phyloP scores from a whole-genome alignment of 1,284 basidiomycete genomes.

The Cutaneotrichosporon sp. region DNA sequence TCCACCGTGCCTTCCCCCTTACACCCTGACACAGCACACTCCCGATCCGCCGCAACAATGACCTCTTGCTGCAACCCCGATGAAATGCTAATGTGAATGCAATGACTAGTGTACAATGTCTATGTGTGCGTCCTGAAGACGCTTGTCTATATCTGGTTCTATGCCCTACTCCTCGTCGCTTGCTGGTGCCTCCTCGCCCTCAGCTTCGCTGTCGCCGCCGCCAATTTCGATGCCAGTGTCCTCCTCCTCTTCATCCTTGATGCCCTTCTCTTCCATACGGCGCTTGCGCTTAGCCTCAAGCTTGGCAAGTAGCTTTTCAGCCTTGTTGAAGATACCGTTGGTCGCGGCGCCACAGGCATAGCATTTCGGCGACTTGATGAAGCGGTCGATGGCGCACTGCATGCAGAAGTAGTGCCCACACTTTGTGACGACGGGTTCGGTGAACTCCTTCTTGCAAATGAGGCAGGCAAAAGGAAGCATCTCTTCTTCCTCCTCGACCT shows the following conservation, averaged over 20 bases:
- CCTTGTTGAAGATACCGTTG: conserved; percentile 68
- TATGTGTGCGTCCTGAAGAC: not conserved
- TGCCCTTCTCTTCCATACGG: conserved; percentile 33
- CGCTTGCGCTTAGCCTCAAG: conserved; percentile 44
- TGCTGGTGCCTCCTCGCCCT: not conserved
- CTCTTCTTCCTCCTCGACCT: conserved; percentile 65
- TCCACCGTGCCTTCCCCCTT: not conserved
- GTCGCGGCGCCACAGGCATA: conserved; percentile 90
- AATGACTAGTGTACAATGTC: not conserved
- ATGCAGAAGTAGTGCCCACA: conserved; percentile 98
- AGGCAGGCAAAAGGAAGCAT: conserved; percentile 96
- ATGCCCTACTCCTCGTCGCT: conserved; percentile 13
- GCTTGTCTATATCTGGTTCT: not conserved
- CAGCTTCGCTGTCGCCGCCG: conserved; percentile 52
- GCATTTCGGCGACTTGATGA: conserved; percentile 90
- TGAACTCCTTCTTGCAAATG: conserved; percentile 90
- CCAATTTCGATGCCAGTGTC: conserved; percentile 46
- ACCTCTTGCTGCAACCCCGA: no score
- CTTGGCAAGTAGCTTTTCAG: conserved; percentile 48
- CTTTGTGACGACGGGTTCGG: conserved; percentile 88
- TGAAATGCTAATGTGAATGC: no score
- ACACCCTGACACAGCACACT: no score
- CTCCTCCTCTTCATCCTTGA: conserved; percentile 28
- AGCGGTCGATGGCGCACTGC: conserved; percentile 81
- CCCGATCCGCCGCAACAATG: no score